phyloP scores from a whole-genome alignment of 768 basidiomycete genomes.

The Pisolithus tinctorius region DNA sequence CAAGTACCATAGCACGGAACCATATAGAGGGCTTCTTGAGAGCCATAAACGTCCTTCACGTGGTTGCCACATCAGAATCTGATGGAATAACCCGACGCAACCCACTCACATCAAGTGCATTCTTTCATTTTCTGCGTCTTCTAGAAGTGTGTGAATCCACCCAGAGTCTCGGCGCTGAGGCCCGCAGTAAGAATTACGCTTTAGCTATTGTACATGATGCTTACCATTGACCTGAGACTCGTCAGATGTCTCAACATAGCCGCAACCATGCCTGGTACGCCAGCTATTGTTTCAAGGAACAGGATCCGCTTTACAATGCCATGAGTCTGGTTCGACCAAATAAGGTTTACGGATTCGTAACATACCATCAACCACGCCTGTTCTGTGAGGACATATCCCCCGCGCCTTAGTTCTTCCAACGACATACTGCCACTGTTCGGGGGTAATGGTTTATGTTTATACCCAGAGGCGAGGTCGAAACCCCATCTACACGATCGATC shows the following conservation, averaged over 20 bases:
- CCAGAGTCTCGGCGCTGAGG: slow-evolving; percentile 45
- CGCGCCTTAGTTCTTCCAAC: slow-evolving; percentile 64
- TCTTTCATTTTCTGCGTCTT: slow-evolving; percentile 95
- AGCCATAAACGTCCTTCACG: slow-evolving; percentile 87
- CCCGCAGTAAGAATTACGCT: slow-evolving; percentile 3
- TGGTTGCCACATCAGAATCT: slow-evolving; percentile 12
- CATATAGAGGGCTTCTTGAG: slow-evolving; percentile 71
- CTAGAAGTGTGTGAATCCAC: slow-evolving; percentile 90
- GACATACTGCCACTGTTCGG: slow-evolving; percentile 51
- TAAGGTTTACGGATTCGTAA: slow-evolving; percentile 8
- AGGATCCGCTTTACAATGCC: slow-evolving; percentile 38
- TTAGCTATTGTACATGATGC: slow-evolving; percentile 11
- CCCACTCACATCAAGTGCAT: slow-evolving; percentile 81
- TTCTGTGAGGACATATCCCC: slow-evolving; percentile 68
- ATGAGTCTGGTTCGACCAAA: slow-evolving; percentile 22
- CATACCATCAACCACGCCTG: slow-evolving; percentile 70
- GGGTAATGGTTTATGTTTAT: slow-evolving; percentile 68
- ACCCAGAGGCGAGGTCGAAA: slow-evolving; percentile 84
- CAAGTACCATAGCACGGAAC: slow-evolving; percentile 79
- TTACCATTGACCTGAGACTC: slow-evolving; percentile 83
- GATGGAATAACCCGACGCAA: slow-evolving; percentile 1
- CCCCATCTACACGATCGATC: slow-evolving; percentile 35
- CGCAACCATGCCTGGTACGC: slow-evolving; percentile 95
- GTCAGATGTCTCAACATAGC: slow-evolving; percentile 82
- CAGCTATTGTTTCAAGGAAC: slow-evolving; percentile 85